phyloP scores from a whole-genome alignment of 345 rosid species.

The Euclidium syriacum region DNA sequence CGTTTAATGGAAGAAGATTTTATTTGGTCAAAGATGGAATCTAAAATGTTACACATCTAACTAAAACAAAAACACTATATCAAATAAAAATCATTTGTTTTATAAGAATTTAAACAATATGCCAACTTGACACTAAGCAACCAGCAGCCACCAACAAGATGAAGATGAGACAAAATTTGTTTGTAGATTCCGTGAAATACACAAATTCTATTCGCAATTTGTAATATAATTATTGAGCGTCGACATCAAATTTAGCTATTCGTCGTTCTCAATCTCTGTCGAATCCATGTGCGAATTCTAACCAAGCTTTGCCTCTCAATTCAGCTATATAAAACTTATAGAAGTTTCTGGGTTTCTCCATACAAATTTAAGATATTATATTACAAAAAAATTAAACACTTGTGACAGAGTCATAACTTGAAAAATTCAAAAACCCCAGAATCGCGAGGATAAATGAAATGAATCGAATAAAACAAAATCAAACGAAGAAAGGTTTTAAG shows the following conservation, averaged over 20 bases:
- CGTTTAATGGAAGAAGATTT: neutral
- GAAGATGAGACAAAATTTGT: constrained; percentile 6
- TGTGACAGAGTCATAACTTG: neutral
- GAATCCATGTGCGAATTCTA: neutral
- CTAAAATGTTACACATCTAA: constrained; percentile 10
- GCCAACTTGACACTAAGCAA: constrained; percentile 17
- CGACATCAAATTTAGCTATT: constrained; percentile 12
- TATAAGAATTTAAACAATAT: constrained; percentile 1
- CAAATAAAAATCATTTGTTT: neutral
- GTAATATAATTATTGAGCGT: neutral
- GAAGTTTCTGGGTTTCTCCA: neutral
- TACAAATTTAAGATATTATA: neutral
- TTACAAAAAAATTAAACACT: neutral
- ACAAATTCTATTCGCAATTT: neutral
- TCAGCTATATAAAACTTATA: neutral
- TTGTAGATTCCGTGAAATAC: neutral
- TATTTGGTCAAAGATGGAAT: constrained; percentile 19
- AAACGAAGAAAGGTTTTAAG: neutral
- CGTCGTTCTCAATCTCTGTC: constrained; percentile 1
- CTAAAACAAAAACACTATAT: neutral
- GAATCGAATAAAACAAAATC: neutral
- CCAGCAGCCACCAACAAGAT: constrained; percentile 14
- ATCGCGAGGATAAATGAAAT: neutral
- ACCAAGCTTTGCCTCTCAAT: neutral
- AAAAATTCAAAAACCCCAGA: neutral